These are phyloP conservation scores for Aspergillus taichungensis DNA, from an alignment of 495 filamentous ascomycete genomes.

Conservation along the genomic window DNA sequence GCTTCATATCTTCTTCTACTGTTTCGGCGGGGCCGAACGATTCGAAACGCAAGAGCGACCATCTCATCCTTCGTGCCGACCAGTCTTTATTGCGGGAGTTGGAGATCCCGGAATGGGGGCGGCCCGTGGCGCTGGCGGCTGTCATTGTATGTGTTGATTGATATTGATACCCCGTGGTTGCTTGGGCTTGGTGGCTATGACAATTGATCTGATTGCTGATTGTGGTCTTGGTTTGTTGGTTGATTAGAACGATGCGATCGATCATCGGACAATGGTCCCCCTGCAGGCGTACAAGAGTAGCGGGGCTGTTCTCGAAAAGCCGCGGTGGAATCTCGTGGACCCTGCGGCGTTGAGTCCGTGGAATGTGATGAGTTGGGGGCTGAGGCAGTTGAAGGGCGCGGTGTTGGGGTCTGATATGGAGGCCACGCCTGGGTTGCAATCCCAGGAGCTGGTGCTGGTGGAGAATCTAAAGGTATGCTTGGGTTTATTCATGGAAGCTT, in stretches of 20 bases:
- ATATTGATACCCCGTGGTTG: not conserved
- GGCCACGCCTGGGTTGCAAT: conserved; percentile 22
- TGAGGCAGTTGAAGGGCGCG: conserved; percentile 58
- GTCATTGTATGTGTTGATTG: conserved; percentile 50
- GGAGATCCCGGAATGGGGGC: conserved; percentile 69
- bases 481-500: too few relatives aligned
- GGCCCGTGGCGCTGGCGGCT: conserved; percentile 70
- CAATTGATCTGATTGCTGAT: not conserved
- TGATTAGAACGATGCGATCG: conserved; percentile 56
- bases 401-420: conserved; percentile 35
- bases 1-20: conserved; percentile 46
- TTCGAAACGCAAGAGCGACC: conserved; percentile 25
- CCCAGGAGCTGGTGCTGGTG: conserved; percentile 41
- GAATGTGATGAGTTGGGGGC: conserved; percentile 64
- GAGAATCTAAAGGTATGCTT: conserved; percentile 42
- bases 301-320: conserved; percentile 42
- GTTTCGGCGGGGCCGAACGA: not conserved
- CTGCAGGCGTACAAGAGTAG: conserved; percentile 51
- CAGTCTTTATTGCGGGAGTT: conserved; percentile 61
- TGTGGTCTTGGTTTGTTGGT: not conserved
- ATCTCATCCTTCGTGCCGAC: conserved; percentile 57
- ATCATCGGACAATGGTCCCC: conserved; percentile 58
- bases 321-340: conserved; percentile 51
- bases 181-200: not conserved
- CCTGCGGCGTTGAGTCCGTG: conserved; percentile 40